Evolutionary conservation across 257 asterid genomes (phyloP), one percentile per base, ranked within the genome.

Genomic region (Rehmannia glutinosa): DNA sequence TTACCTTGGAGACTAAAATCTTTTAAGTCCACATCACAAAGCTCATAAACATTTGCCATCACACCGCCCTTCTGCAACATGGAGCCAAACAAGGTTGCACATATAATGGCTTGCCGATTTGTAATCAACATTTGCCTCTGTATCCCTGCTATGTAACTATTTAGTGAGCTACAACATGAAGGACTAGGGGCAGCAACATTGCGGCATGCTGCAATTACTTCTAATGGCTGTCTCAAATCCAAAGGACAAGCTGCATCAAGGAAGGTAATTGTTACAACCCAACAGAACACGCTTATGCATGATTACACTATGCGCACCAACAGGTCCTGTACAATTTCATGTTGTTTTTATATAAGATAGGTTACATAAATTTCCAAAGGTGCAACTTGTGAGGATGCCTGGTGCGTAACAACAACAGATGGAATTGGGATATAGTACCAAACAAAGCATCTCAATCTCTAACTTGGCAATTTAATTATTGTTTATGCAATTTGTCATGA

Each of bases 1-100:
- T 64, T 68, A 93, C 98, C 96, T 82, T 94, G 99, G 42, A 94
- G 89, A 77, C 99, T 94, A 79, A 94, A 94, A 84, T 94, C 99
- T 71, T 90, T 91, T 72, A 94, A 64, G 81, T 94, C 97, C 69
- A 94, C 93, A 78, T 91, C 99, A 73, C 99, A 94, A 72, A 94
- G 95, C 83, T 88, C 87, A 49, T 83, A 94, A 57, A 94, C 83
- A 62, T 94, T 88, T 39, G 87, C 56, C 92, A 87, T 81, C 52
- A 91, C 95, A 58, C 99, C 99, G 59, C 87, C 97, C 81, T 85
- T 94, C 39, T 81, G 84, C 72, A 94, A 81, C 95, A 94, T 83
- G 72, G 89, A 83, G 24, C 99, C 98, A 49, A 91, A 84, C 69
- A 75, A 56, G 30, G 88, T 81, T 28, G 99, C 96, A 45, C 98